phyloP scores from a whole-genome alignment of 1,139 yeast genomes.

The Hyphopichia wangnamkhiaoensis region DNA sequence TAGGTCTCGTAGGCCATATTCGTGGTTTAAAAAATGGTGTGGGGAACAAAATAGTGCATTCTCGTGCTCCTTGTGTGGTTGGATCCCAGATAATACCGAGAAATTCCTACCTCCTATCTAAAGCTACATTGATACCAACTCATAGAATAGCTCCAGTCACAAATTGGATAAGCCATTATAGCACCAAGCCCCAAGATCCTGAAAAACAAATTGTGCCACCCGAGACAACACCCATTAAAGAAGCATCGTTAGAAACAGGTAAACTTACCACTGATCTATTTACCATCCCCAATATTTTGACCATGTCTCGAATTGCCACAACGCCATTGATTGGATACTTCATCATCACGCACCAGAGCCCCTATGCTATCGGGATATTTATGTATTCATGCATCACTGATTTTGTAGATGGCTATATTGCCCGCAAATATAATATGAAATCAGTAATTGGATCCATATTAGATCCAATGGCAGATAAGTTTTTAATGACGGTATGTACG shows the following conservation, averaged over 20 bases:
- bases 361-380: slow-evolving; percentile 70
- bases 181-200: too few species aligned
- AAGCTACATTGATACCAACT: too few species aligned
- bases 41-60: too few species aligned
- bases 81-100: too few species aligned
- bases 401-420: slow-evolving; percentile 87
- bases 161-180: too few species aligned
- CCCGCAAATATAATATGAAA: slow-evolving; percentile 73
- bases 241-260: slow-evolving; percentile 1
- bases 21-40: too few species aligned
- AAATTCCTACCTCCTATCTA: too few species aligned
- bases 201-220: too few species aligned
- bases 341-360: slow-evolving; percentile 61
- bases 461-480: slow-evolving; percentile 95
- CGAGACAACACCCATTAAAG: neutral
- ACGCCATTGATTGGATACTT: slow-evolving; percentile 86
- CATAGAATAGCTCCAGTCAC: too few species aligned
- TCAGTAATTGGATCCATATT: slow-evolving; percentile 87
- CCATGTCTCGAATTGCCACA: slow-evolving; percentile 71
- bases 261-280: neutral
- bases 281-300: slow-evolving; percentile 83
- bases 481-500: slow-evolving; percentile 85
- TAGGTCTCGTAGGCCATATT: too few species aligned
- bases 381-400: slow-evolving; percentile 88
- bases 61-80: too few species aligned